phyloP scores from a whole-genome alignment of 768 basidiomycete genomes.

The Boletus reticulatus region DNA sequence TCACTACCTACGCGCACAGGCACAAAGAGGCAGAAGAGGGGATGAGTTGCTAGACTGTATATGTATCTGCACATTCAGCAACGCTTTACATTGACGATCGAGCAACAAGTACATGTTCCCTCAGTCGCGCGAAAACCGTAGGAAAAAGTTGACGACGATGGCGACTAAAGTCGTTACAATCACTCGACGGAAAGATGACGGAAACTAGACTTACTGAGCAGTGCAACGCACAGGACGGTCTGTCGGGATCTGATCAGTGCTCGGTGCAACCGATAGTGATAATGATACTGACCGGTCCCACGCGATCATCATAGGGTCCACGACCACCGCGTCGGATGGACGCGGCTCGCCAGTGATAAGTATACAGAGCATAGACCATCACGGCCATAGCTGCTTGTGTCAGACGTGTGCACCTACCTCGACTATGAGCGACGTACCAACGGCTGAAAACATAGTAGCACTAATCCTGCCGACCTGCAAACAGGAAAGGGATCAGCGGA shows the following conservation, averaged over 20 bases:
- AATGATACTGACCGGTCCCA: slow-evolving; percentile 78
- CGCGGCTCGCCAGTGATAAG: slow-evolving; percentile 95
- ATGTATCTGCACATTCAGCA: slow-evolving; percentile 5
- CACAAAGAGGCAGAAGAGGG: slow-evolving; percentile 58
- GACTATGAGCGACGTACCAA: slow-evolving; percentile 55
- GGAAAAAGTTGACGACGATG: slow-evolving; percentile 79
- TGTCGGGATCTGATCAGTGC: slow-evolving; percentile 30
- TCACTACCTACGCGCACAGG: slow-evolving; percentile 49
- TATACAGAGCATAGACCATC: slow-evolving; percentile 93
- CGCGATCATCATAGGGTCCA: slow-evolving; percentile 94
- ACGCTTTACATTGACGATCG: slow-evolving; percentile 9
- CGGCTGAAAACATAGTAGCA: slow-evolving; percentile 93
- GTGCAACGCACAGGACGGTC: slow-evolving; percentile 81
- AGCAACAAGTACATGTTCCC: slow-evolving; percentile 2
- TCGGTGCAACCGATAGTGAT: slow-evolving; percentile 4
- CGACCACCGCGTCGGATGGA: slow-evolving; percentile 89
- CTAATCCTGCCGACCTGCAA: slow-evolving; percentile 88
- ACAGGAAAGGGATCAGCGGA: not conserved
- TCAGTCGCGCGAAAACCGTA: slow-evolving; percentile 60
- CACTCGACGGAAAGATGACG: not conserved
- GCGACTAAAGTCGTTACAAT: slow-evolving; percentile 44
- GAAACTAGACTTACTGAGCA: slow-evolving; percentile 55
- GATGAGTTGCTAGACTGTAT: slow-evolving; percentile 24
- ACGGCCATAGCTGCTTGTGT: slow-evolving; percentile 79
- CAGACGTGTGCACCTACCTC: slow-evolving; percentile 3